Evolutionary conservation across 441 rosid genomes (phyloP).

Genomic region (Euphorbia corollata): DNA sequence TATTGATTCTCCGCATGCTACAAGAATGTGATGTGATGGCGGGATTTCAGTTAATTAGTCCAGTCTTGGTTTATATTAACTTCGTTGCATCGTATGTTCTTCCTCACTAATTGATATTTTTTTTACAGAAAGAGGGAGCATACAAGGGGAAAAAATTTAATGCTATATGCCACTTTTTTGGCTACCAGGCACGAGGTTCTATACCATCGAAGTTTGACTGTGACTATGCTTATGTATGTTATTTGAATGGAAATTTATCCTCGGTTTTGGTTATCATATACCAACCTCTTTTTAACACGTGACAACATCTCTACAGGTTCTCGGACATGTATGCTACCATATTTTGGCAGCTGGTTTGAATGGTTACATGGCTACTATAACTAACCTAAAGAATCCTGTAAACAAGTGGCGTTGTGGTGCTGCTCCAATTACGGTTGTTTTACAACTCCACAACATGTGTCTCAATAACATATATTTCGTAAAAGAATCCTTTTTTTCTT

Average conservation of each 20-base stretch:
- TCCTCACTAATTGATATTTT: neutral
- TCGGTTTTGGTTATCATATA: neutral
- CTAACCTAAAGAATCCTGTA: constrained; percentile 80
- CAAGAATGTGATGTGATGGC: no score
- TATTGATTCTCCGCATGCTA: no score
- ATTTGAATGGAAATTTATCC: constrained; percentile 7
- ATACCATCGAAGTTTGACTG: constrained; percentile 94
- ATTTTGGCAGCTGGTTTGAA: constrained; percentile 89
- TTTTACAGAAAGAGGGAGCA: constrained; percentile 79
- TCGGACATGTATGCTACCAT: constrained; percentile 94
- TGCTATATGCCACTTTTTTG: constrained; percentile 95
- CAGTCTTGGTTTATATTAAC: neutral
- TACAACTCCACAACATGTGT: constrained; percentile 8
- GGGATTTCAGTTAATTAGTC: neutral
- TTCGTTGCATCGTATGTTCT: constrained; percentile 3
- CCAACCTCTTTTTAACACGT: constrained; percentile 8
- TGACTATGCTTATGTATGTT: constrained; percentile 88
- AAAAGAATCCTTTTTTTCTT: neutral
- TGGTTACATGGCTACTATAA: constrained; percentile 96
- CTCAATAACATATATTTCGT: neutral
- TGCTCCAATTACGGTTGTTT: constrained; percentile 84
- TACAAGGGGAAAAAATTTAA: constrained; percentile 95
- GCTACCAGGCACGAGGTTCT: constrained; percentile 98
- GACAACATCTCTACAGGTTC: constrained; percentile 45
- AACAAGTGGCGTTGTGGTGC: constrained; percentile 98